phyloP scores from a whole-genome alignment of 1,139 yeast genomes.

The Waltiozyma sp. region DNA sequence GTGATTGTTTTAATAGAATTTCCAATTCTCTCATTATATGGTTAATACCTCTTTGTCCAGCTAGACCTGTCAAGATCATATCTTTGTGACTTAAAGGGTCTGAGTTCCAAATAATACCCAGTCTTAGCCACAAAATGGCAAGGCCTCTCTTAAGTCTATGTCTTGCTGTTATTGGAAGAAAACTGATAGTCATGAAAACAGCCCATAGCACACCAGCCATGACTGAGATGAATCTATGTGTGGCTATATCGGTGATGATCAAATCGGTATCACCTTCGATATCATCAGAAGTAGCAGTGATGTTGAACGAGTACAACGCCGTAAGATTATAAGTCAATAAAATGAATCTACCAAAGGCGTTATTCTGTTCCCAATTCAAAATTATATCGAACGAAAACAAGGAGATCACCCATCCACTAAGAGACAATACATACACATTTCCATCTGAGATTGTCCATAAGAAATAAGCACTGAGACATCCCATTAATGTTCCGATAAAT shows the following conservation, averaged over 20 bases:
- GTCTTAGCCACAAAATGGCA: slow-evolving; percentile 61
- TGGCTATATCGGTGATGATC: slow-evolving; percentile 63
- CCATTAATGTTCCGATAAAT: slow-evolving; percentile 63
- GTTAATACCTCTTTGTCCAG: slow-evolving; percentile 43
- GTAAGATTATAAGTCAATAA: slow-evolving; percentile 71
- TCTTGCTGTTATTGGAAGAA: slow-evolving; percentile 71
- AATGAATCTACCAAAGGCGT: slow-evolving; percentile 63
- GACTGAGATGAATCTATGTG: slow-evolving; percentile 68
- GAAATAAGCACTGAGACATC: slow-evolving; percentile 50
- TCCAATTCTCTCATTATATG: slow-evolving; percentile 53
- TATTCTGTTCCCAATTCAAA: slow-evolving; percentile 51
- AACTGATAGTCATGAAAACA: slow-evolving; percentile 44
- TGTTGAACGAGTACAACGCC: slow-evolving; percentile 64
- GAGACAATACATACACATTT: slow-evolving; percentile 40
- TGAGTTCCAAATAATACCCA: slow-evolving; percentile 76
- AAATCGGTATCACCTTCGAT: slow-evolving; percentile 58
- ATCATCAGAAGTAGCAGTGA: slow-evolving; percentile 48
- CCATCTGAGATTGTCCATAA: slow-evolving; percentile 53
- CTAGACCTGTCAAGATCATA: slow-evolving; percentile 36
- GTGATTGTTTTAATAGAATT: slow-evolving; percentile 55
- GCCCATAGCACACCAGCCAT: slow-evolving; percentile 74
- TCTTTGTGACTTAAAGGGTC: slow-evolving; percentile 32
- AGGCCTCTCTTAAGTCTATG: slow-evolving; percentile 53
- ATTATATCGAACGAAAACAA: slow-evolving; percentile 61
- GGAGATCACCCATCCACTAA: slow-evolving; percentile 50